A percentile compares a stretch with the other conserved stretches of the same genome.
Conservation (phyloP, 2,329 filamentous ascomycete genomes). For the Cladosporium sp. region DNA sequence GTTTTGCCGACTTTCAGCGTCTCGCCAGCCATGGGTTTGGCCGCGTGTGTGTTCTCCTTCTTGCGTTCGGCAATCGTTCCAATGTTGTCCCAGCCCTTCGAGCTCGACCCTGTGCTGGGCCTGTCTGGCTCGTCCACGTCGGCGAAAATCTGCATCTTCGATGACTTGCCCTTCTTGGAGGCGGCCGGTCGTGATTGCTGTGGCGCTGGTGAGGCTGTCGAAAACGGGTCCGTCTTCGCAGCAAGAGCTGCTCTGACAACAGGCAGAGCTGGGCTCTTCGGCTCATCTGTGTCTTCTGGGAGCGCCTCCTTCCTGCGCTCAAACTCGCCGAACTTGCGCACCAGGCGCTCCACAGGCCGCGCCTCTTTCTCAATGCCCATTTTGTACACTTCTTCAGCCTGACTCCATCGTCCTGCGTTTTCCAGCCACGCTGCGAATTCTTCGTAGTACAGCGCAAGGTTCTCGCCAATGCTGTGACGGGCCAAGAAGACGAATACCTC, state of each 20-base stretch:
- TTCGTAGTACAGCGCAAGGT: conserved; percentile 89
- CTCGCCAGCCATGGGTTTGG: conserved; percentile 89
- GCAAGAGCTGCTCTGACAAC: conserved; percentile 79
- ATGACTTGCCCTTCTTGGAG: conserved; percentile 66
- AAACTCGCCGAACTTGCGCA: conserved; percentile 92
- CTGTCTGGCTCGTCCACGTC: conserved; percentile 60
- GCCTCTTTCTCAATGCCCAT: conserved; percentile 88
- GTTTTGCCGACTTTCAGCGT: conserved; percentile 85
- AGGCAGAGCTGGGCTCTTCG: conserved; percentile 83
- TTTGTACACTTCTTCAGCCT: conserved; percentile 92
- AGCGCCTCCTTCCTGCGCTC: conserved; percentile 73
- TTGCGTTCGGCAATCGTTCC: conserved; percentile 82
- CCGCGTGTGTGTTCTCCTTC: conserved; percentile 87
- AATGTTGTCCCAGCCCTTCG: conserved; percentile 89
- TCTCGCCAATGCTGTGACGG: conserved; percentile 82
- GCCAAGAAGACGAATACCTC: conserved; percentile 92
- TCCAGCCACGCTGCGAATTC: conserved; percentile 96
- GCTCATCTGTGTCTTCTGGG: conserved; percentile 62
- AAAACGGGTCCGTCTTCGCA: conserved; percentile 83
- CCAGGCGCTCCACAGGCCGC: conserved; percentile 73
- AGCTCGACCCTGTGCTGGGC: conserved; percentile 55
- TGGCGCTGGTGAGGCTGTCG: conserved; percentile 36
- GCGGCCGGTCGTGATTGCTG: conserved; percentile 45
- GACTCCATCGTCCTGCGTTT: conserved; percentile 75
- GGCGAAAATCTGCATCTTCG: conserved; percentile 89